Percentiles rank a stretch among this genome's conserved stretches.
phyloP scores from a whole-genome alignment of 805 yeast genomes.

The Metschnikowia kofuensis region DNA sequence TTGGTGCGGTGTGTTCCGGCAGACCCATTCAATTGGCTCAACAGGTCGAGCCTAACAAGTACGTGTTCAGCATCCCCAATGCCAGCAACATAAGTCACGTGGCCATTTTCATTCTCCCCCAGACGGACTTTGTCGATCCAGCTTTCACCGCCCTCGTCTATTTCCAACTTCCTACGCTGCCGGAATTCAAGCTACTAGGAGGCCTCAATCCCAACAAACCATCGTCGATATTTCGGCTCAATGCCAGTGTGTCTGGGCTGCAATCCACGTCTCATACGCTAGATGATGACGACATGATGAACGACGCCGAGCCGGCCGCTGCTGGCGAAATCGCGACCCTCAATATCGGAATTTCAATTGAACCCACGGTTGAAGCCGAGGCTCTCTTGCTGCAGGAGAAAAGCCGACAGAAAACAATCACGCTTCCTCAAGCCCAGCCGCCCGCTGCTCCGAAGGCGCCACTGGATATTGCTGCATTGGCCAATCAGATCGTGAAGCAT shows the following conservation, averaged over 20 bases:
- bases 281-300: constrained; percentile 33
- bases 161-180: constrained; percentile 71
- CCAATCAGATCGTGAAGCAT: constrained; percentile 84
- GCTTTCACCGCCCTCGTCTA: constrained; percentile 80
- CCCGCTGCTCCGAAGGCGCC: constrained; percentile 23
- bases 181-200: constrained; percentile 65
- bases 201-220: constrained; percentile 66
- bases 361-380: constrained; percentile 68
- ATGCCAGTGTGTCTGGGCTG: constrained; percentile 31
- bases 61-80: constrained; percentile 58
- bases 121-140: constrained; percentile 60
- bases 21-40: constrained; percentile 55
- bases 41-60: constrained; percentile 69
- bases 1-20: constrained; percentile 76
- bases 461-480: constrained; percentile 50
- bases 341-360: constrained; percentile 86
- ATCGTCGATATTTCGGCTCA: constrained; percentile 86
- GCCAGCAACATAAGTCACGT: constrained; percentile 72
- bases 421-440: constrained; percentile 22
- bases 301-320: constrained; percentile 24
- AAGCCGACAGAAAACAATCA: constrained; percentile 18
- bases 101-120: constrained; percentile 83
- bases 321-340: constrained; percentile 14
- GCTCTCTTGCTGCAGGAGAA: constrained; percentile 48
- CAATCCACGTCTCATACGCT: constrained; percentile 11